Percentiles rank a stretch among this genome's conserved stretches.
Conservation (phyloP, 2,329 filamentous ascomycete species). For the Sclerotinia subarctica region DNA sequence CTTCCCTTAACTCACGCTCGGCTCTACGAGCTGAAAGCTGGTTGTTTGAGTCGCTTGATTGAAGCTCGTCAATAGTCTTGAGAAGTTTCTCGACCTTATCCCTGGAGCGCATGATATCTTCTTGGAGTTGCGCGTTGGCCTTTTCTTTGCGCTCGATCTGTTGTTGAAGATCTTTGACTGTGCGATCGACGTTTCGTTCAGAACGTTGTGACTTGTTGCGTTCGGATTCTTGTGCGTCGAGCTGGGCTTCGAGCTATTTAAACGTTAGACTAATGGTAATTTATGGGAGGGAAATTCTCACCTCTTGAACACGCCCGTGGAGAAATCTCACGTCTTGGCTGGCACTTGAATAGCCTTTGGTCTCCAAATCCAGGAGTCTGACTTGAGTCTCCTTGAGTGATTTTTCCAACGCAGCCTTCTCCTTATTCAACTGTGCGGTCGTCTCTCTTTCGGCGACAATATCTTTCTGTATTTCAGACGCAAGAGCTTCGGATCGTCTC, state of each 20-base stretch:
- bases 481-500: slow-evolving; percentile 85
- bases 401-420: slow-evolving; percentile 88
- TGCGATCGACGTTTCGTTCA: slow-evolving; percentile 88
- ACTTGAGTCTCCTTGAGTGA: slow-evolving; percentile 86
- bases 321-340: slow-evolving; percentile 95
- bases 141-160: slow-evolving; percentile 95
- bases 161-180: slow-evolving; percentile 85
- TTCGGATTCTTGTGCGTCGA: slow-evolving; percentile 78
- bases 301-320: slow-evolving; percentile 92
- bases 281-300: slow-evolving; percentile 46
- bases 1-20: slow-evolving; percentile 85
- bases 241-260: slow-evolving; percentile 75
- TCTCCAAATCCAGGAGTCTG: slow-evolving; percentile 87
- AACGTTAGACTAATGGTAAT: slow-evolving; percentile 29
- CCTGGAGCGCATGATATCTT: slow-evolving; percentile 79
- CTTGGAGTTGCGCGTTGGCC: slow-evolving; percentile 72
- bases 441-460: slow-evolving; percentile 81
- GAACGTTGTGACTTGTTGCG: slow-evolving; percentile 80
- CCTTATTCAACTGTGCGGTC: slow-evolving; percentile 77
- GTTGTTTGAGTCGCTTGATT: slow-evolving; percentile 76
- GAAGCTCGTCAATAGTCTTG: slow-evolving; percentile 87
- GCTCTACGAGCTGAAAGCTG: slow-evolving; percentile 81
- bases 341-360: slow-evolving; percentile 90
- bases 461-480: slow-evolving; percentile 88
- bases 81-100: slow-evolving; percentile 91